These are phyloP conservation scores for Uronychia binucleata DNA, from an alignment of 73 alveolate species.

Conservation along the genomic window DNA sequence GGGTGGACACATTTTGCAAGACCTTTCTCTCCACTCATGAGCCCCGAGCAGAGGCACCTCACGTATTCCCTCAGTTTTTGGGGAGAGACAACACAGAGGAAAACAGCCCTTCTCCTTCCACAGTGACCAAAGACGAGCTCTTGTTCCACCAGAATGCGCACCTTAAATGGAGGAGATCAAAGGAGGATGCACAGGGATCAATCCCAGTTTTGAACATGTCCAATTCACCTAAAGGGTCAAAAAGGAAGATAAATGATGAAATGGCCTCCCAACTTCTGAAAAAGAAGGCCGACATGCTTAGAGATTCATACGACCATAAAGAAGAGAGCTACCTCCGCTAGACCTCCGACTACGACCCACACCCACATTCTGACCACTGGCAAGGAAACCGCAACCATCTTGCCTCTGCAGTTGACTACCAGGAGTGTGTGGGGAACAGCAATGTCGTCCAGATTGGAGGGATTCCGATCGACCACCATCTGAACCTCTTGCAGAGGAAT, in stretches of 20 bases:
- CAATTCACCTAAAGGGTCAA: no score
- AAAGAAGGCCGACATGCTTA: not conserved
- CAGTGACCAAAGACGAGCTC: not conserved
- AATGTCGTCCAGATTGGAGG: not conserved
- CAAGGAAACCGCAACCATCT: no score
- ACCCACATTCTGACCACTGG: no score
- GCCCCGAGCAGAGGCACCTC: not conserved
- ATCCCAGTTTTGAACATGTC: no score
- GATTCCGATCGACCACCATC: not conserved
- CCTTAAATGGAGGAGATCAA: not conserved
- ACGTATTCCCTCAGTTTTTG: not conserved
- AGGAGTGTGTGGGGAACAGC: not conserved
- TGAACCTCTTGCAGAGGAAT: not conserved
- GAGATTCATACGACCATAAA: not conserved
- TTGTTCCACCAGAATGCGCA: not conserved
- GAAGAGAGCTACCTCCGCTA: no score
- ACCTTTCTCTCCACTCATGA: not conserved
- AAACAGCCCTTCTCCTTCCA: not conserved
- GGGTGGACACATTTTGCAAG: not conserved
- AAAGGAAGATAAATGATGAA: no score
- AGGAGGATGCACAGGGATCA: not conserved
- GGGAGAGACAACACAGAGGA: not conserved
- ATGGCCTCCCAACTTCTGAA: no score
- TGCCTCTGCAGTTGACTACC: not conserved
- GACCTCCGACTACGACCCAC: no score